These are phyloP conservation scores for Tilletia indica DNA, from an alignment of 1,284 basidiomycete species.

Conservation along the genomic window DNA sequence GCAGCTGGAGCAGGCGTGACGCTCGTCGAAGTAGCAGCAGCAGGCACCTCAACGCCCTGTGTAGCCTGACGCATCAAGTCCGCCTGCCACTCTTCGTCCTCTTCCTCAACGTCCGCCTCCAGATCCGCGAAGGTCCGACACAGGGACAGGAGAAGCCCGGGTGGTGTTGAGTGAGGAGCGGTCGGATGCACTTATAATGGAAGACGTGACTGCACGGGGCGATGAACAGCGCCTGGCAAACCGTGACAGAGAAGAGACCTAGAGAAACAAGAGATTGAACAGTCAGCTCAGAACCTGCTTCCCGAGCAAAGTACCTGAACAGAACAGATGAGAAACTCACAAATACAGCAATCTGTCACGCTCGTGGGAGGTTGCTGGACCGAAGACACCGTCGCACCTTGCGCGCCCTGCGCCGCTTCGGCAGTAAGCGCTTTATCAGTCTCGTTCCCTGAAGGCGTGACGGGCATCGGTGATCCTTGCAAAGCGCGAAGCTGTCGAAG, in stretches of 20 bases:
- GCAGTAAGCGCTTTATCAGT: slow-evolving; percentile 12
- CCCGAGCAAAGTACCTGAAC: not conserved
- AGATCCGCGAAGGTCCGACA: slow-evolving; percentile 82
- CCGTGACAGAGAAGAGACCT: slow-evolving; percentile 88
- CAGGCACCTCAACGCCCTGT: slow-evolving; percentile 30
- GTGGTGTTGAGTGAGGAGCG: slow-evolving; percentile 77
- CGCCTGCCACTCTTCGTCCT: slow-evolving; percentile 51
- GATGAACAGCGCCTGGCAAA: slow-evolving; percentile 94
- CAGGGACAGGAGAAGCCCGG: slow-evolving; percentile 90
- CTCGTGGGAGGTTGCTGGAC: slow-evolving; percentile 42
- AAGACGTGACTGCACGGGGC: slow-evolving; percentile 82
- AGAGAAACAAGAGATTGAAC: not conserved
- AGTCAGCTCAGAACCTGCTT: not conserved
- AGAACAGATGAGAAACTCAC: slow-evolving; percentile 22
- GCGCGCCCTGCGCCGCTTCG: not conserved
- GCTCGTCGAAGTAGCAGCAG: slow-evolving; percentile 24
- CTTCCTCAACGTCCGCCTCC: slow-evolving; percentile 92
- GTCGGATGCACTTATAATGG: slow-evolving; percentile 97
- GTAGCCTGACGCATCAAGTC: slow-evolving; percentile 32
- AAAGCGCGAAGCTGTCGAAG: slow-evolving; percentile 76
- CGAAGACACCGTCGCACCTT: slow-evolving; percentile 19
- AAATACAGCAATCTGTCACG: slow-evolving; percentile 55
- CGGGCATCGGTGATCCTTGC: slow-evolving; percentile 56
- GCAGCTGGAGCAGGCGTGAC: slow-evolving; percentile 26
- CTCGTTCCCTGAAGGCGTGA: slow-evolving; percentile 18